Evolutionary conservation across 2,329 filamentous ascomycete genomes (phyloP), one percentile per base, ranked within the genome.

Genomic region (Pseudofabraea citricarpa): DNA sequence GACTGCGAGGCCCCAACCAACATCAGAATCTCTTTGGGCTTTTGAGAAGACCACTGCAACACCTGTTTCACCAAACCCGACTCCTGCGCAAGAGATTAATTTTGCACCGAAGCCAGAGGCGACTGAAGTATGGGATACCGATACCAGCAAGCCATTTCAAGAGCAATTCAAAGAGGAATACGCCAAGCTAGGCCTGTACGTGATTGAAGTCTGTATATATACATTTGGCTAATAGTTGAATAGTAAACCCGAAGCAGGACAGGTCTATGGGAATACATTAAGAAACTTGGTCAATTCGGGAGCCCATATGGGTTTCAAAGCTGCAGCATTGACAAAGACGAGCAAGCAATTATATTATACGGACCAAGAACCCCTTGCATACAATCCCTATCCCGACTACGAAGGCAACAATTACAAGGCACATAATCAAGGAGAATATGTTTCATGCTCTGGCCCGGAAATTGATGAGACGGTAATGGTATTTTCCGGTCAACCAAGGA

Each of bases 321-420:
- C 53, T 66, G 27, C 62, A 50, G 13, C 51, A 51, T 57, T 71
- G 15, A 50, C 31, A 15, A 15, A 52, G 46, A 38, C 59, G 56
- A 36, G 63, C 65, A 40, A 57, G 62, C n/a, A 55, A 59, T 7
- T 56, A 58, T 37, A 50, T 61, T 76, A 72, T 54, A 71, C 58
- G 41, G 58, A 64, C 10, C 65, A 73, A 33, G 64, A 69, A 39
- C 74, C 79, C 1, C 68, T 77, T 43, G 68, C 74, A 16, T 88
- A 87, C 63, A 73, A 82, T 45, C 86, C 86, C 0, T 90, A 89
- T 50, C 85, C 85, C 1, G 67, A 77, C 13, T 87, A 89, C 65
- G 84, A 86, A 56, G 75, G 72, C 40, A 65, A 69, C 3, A 63
- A 69, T 12, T 90, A 83, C 82, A 74, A 70, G 54, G 64, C 67